Evolutionary conservation across 192 early-diverging fungal genomes (phyloP).

Genomic region (Entrophospora sp.): DNA sequence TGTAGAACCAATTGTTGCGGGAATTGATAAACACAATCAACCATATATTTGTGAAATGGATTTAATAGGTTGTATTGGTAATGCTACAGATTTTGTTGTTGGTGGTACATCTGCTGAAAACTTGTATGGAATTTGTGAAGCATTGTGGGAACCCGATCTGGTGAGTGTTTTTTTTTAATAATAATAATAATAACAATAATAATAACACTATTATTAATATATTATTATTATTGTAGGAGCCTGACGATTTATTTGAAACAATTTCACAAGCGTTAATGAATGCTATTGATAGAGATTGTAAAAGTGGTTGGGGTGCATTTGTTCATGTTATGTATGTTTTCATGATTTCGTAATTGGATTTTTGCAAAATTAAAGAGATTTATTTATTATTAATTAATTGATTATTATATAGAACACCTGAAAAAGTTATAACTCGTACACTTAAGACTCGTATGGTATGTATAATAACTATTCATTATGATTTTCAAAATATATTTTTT

Average conservation of each 20-base stretch:
- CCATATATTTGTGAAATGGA: constrained; percentile 95
- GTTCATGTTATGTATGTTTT: constrained; percentile 86
- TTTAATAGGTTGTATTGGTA: constrained; percentile 89
- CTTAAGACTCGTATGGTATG: constrained; percentile 65
- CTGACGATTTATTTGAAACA: constrained; percentile 96
- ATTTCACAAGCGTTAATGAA: constrained; percentile 91
- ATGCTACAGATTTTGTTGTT: constrained; percentile 92
- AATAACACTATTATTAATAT: no score
- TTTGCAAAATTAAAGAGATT: neutral
- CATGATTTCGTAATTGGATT: no score
- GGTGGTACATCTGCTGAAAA: constrained; percentile 77
- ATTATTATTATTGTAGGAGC: no score
- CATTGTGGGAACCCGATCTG: constrained; percentile 95
- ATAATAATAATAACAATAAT: neutral
- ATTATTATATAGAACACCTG: constrained; percentile 53
- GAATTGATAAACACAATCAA: constrained; percentile 78
- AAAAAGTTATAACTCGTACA: constrained; percentile 77
- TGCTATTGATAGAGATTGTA: constrained; percentile 89
- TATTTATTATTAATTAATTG: neutral
- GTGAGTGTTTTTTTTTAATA: constrained; percentile 38
- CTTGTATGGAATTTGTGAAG: constrained; percentile 95
- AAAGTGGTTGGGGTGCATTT: constrained; percentile 94
- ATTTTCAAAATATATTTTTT: no score
- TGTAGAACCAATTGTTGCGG: constrained; percentile 90
- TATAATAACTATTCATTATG: no score